phyloP scores from a whole-genome alignment of 192 early-diverging fungal genomes.

The Hyaloraphidium curvatum region DNA sequence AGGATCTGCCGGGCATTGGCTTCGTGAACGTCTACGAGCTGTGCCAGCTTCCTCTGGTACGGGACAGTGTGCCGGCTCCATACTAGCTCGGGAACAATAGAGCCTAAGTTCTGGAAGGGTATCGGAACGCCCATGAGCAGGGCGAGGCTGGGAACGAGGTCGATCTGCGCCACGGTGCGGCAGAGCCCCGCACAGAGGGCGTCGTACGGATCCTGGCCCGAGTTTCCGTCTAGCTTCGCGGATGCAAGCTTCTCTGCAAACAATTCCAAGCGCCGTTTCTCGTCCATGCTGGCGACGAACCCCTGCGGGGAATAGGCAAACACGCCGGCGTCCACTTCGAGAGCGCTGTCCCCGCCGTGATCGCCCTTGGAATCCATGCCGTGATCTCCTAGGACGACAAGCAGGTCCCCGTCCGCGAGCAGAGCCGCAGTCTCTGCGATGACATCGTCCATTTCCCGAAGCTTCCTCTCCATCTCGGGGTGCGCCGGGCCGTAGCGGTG shows the following conservation, averaged over 20 bases:
- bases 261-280: neutral
- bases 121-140: slow-evolving; percentile 66
- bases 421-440: slow-evolving; percentile 38
- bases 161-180: slow-evolving; percentile 67
- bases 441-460: slow-evolving; percentile 67
- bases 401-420: slow-evolving; percentile 56
- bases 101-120: slow-evolving; percentile 83
- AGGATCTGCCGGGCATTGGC: slow-evolving; percentile 50
- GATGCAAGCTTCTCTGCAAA: neutral
- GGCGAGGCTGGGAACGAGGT: slow-evolving; percentile 71
- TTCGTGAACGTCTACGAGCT: slow-evolving; percentile 30
- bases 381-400: slow-evolving; percentile 89
- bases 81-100: slow-evolving; percentile 72
- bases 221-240: neutral
- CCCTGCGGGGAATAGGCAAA: slow-evolving; percentile 49
- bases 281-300: neutral
- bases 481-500: slow-evolving; percentile 78
- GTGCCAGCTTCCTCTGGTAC: neutral
- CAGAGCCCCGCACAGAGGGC: neutral
- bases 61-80: slow-evolving; percentile 5
- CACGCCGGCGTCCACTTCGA: slow-evolving; percentile 69
- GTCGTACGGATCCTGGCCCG: neutral
- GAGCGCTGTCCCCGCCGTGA: slow-evolving; percentile 86
- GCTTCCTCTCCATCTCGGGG: slow-evolving; percentile 65
- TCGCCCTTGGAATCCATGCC: slow-evolving; percentile 92